phyloP scores from a whole-genome alignment of 164 flowering plant species.

The Sedum album region DNA sequence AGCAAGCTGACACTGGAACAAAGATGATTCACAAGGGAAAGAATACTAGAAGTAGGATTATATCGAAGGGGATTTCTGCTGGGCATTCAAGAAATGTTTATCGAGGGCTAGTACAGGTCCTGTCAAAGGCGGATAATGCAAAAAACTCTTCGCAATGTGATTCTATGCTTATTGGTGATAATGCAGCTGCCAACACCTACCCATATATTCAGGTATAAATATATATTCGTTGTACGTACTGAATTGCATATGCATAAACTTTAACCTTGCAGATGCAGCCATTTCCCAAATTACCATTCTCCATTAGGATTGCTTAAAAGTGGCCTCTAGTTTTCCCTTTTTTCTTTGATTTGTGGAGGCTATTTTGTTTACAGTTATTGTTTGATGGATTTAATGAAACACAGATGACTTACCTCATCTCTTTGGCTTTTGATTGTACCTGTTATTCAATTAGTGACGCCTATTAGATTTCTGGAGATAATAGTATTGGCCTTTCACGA shows the following conservation, averaged over 20 bases:
- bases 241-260: neutral
- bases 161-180: too few relatives aligned
- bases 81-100: too few relatives aligned
- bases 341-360: neutral
- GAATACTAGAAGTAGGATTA: too few relatives aligned
- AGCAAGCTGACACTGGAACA: too few relatives aligned
- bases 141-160: too few relatives aligned
- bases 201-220: slow-evolving; percentile 34
- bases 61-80: too few relatives aligned
- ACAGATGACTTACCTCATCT: neutral
- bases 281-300: neutral
- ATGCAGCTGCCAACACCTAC: slow-evolving; percentile 92
- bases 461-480: too few relatives aligned
- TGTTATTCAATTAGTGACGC: neutral
- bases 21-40: too few relatives aligned
- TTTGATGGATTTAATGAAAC: neutral
- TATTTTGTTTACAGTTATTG: neutral
- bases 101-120: too few relatives aligned
- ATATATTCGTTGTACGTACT: neutral
- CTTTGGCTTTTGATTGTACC: neutral
- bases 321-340: neutral
- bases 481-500: too few relatives aligned
- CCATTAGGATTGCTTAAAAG: neutral
- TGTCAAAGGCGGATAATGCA: too few relatives aligned
- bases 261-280: neutral